Evolutionary conservation across 805 yeast genomes (phyloP).

Genomic region (Candida sanyiensis): DNA sequence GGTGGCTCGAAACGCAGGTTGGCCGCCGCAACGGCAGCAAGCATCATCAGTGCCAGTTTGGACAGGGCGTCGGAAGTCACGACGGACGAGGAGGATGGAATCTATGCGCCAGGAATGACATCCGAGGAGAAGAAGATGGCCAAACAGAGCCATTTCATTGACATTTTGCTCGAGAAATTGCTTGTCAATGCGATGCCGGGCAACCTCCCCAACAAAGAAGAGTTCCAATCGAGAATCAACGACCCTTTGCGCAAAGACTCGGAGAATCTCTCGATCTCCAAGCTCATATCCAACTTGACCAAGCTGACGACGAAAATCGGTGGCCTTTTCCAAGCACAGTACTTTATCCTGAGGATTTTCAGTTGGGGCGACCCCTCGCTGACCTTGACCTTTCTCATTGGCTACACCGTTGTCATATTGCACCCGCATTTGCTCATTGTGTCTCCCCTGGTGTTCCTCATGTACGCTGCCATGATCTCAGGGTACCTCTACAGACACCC

Average conservation of each 20-base stretch:
- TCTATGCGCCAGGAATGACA: constrained; percentile 17
- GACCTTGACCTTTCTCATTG: constrained; percentile 53
- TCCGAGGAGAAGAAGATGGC: constrained; percentile 12
- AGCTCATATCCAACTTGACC: constrained; percentile 52
- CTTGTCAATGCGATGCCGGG: constrained; percentile 44
- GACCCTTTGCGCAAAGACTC: constrained; percentile 40
- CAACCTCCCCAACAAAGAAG: constrained; percentile 43
- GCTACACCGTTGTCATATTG: constrained; percentile 61
- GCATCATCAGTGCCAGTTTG: constrained; percentile 39
- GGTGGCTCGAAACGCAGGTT: constrained; percentile 18
- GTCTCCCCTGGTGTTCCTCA: constrained; percentile 52
- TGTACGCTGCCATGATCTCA: constrained; percentile 60
- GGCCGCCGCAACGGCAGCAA: constrained; percentile 39
- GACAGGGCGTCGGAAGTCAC: constrained; percentile 28
- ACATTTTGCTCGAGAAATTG: constrained; percentile 48
- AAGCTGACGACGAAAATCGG: constrained; percentile 51
- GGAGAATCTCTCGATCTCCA: constrained; percentile 53
- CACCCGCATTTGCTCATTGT: constrained; percentile 65
- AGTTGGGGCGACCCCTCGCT: constrained; percentile 74
- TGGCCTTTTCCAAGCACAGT: constrained; percentile 53
- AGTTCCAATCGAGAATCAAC: constrained; percentile 35
- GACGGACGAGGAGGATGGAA: constrained; percentile 24
- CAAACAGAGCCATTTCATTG: constrained; percentile 46
- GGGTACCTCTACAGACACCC: constrained; percentile 70
- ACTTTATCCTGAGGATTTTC: constrained; percentile 50